These are phyloP conservation scores for Aegilops longissima DNA, from an alignment of 176 grass and related monocot genomes.

Conservation along the genomic window DNA sequence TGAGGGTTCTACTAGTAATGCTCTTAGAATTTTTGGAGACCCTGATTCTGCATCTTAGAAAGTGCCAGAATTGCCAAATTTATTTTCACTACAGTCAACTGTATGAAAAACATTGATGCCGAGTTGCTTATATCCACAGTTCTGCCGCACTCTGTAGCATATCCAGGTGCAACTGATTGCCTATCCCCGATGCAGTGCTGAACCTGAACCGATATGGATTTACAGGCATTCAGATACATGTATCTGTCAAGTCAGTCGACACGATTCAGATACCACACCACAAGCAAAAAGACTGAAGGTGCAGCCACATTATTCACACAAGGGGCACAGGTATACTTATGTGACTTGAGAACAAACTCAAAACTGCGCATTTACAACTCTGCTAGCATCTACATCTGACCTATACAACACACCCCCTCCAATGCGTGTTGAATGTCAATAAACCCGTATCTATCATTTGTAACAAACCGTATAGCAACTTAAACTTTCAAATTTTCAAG, in stretches of 20 bases:
- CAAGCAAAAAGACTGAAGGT: neutral
- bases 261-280: neutral
- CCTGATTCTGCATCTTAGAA: no score
- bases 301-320: slow-evolving; percentile 33
- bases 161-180: neutral
- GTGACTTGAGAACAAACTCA: slow-evolving; percentile 22
- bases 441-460: slow-evolving; percentile 30
- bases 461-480: slow-evolving; percentile 35
- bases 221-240: neutral
- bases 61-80: neutral
- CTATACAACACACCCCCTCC: slow-evolving; percentile 38
- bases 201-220: neutral
- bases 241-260: neutral
- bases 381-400: slow-evolving; percentile 46
- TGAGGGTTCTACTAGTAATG: no score
- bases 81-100: neutral
- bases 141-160: neutral
- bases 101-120: neutral
- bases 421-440: slow-evolving; percentile 34
- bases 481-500: slow-evolving; percentile 32
- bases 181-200: neutral
- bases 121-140: neutral
- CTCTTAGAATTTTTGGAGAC: no score
- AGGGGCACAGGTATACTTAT: slow-evolving; percentile 9
- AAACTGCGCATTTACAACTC: slow-evolving; percentile 55